A percentile compares a stretch with the other conserved stretches of the same genome.
These are phyloP conservation scores for Rhizopogon vesiculosus DNA, from an alignment of 768 basidiomycete genomes.

Conservation along the genomic window DNA sequence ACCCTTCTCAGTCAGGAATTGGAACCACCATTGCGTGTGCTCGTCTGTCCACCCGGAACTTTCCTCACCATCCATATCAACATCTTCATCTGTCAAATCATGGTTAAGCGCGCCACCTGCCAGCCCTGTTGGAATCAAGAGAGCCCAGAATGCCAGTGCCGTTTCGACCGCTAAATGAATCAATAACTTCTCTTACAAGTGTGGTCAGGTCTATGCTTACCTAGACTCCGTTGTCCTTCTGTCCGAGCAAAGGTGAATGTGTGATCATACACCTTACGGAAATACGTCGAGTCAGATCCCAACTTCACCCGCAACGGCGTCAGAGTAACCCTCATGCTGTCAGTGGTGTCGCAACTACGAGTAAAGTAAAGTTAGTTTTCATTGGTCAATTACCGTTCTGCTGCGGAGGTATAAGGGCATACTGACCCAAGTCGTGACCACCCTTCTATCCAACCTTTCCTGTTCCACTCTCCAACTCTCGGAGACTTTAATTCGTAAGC, in stretches of 20 bases:
- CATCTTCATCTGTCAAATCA: slow-evolving; percentile 37
- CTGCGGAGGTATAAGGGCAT: not conserved
- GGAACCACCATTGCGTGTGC: slow-evolving; percentile 72
- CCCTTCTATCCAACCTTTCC: slow-evolving; percentile 72
- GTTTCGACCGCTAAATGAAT: slow-evolving; percentile 51
- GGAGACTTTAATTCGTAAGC: slow-evolving; percentile 81
- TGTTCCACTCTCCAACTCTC: slow-evolving; percentile 64
- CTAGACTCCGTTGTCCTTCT: slow-evolving; percentile 77
- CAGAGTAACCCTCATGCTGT: slow-evolving; percentile 56
- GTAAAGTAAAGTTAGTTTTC: not conserved
- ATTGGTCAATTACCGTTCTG: slow-evolving; percentile 3
- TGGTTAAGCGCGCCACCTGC: slow-evolving; percentile 59
- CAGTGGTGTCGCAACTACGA: slow-evolving; percentile 59
- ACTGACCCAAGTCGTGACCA: slow-evolving; percentile 72
- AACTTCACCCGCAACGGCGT: slow-evolving; percentile 53
- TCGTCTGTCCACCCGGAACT: slow-evolving; percentile 58
- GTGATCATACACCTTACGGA: slow-evolving; percentile 71
- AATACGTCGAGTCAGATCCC: slow-evolving; percentile 61
- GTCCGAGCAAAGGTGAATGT: slow-evolving; percentile 77
- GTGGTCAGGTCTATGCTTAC: slow-evolving; percentile 32
- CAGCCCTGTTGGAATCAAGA: slow-evolving; percentile 73
- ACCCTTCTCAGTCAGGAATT: slow-evolving; percentile 61
- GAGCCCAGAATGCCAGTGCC: slow-evolving; percentile 71
- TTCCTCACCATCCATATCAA: slow-evolving; percentile 37
- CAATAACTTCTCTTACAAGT: too few species aligned